Base-by-base conservation (phyloP, 1,139 yeast genomes). In the Kodamaea sp. region DNA sequence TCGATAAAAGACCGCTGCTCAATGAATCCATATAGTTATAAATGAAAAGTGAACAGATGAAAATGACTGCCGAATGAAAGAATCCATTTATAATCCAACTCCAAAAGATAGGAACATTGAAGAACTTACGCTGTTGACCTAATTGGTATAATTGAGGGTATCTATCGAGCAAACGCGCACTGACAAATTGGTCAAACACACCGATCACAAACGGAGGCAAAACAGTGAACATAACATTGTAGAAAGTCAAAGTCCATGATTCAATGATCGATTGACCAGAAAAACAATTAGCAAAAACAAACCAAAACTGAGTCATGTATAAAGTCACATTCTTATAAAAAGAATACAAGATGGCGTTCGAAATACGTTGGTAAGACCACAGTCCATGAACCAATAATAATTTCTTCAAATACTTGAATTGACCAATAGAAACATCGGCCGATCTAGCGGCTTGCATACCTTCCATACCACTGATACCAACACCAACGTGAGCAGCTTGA, bases 391-490 rank as follows among this genome's bases (percentile, higher is more conserved):
- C 98, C 35, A 94, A 70, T 37, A 94, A 65, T 41, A 94, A 65
- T 57, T 87, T 90, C 50, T 80, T 78, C 65, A 94, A 73, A 57
- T 78, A 92, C 58, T 83, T 81, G 75, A 94, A 94, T 60, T 94
- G 98, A 0, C 97, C 98, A 63, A 94, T 88, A 1, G 97, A 90
- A 44, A 92, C 81, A 70, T 94, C 99, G 0, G 99, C 98, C 62
- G 95, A 83, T 62, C 98, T 76, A 0, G 98, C 97, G 7, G 98
- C 98, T 62, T 94, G 99, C 89, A 90, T 90, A 52, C 99, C 99
- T 66, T 94, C 98, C 87, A 88, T 86, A 52, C 99, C 99, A 55
- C 94, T 87, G 50, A 92, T 92, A 58, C 99, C 99, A 33, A 92
- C 95, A 44, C 99, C 99, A 37, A 92, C 96, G 62, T 92, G 96